Evolutionary conservation across 192 early-diverging fungal species (phyloP), one percentile per base, ranked within the genome.

Genomic region (Backusella mclennaniae): DNA sequence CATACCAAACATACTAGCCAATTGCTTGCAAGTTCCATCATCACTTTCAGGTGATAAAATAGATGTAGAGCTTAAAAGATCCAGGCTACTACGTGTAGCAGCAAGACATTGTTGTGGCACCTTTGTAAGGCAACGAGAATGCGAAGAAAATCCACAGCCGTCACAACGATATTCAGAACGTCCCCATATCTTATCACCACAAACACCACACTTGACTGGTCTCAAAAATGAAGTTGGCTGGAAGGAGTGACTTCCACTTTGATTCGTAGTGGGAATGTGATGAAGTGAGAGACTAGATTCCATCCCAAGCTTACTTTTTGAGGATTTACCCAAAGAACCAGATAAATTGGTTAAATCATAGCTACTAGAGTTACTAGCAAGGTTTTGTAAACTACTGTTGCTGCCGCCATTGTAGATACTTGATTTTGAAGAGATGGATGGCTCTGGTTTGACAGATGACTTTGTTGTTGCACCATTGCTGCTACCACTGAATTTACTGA

Each of bases 1-100:
- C 66, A 85, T 89, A 12, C 93, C 93, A 89, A 95, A 95, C 86
- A 95, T 88, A 29, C 36, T 31, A 35, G 21, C 56, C 14, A 63
- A 11, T 29, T 63, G 56, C 23, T 63, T 63, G 26, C 8, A 63
- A 12, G 56, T 11, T 4, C 26, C 56, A 29, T 63, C 23, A 2
- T 63, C 56, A 63, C 56, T 63, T 11, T 63, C 26, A 12, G 56
- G 23, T 11, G 23, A 63, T 63, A 63, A 63, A 63, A 23, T 12
- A 29, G 56, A 63, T 3, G 56, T 26, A 23, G 56, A 29, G 26
- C 56, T 63, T 29, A 63, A 29, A 4, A 74, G 36, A 23, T 79
- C 83, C 9, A 56, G 19, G 21, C 35, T 79, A 29, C 73, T 77
- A 35, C 14, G 35, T 14, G 77, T 66, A 15, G 39, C 78, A 31